phyloP scores from a whole-genome alignment of 352 stramenopile genomes.

The Thalassiosira livingstoniorum region DNA sequence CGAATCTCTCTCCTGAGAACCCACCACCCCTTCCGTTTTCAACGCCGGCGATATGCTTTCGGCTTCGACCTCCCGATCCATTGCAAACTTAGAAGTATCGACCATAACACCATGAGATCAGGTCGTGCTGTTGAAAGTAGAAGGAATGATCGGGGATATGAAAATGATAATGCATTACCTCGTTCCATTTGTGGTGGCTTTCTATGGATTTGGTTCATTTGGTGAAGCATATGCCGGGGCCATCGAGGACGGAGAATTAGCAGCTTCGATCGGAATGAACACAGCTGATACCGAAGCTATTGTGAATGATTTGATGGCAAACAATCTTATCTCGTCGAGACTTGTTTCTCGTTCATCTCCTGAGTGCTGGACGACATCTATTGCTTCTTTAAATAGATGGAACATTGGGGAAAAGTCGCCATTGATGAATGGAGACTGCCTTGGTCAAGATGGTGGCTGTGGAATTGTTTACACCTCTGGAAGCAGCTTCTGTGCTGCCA shows the following conservation, averaged over 20 bases:
- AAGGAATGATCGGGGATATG: too few species aligned
- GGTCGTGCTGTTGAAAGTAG: too few species aligned
- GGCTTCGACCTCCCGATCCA: too few species aligned
- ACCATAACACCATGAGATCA: too few species aligned
- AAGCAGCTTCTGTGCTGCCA: conserved; percentile 36
- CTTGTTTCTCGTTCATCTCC: conserved; percentile 33
- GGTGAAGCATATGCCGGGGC: not conserved
- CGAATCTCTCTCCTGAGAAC: too few species aligned
- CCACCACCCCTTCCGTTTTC: too few species aligned
- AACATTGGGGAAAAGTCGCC: not conserved
- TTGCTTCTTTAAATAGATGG: conserved; percentile 37
- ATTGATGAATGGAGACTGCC: not conserved
- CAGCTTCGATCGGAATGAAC: not conserved
- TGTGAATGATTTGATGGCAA: conserved; percentile 40
- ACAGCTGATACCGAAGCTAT: conserved; percentile 1
- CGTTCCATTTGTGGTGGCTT: too few species aligned
- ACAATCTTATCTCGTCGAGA: conserved; percentile 26
- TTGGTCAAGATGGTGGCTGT: not conserved
- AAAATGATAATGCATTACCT: too few species aligned
- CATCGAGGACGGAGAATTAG: not conserved
- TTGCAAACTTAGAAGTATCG: too few species aligned
- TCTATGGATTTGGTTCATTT: not conserved
- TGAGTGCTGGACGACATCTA: conserved; percentile 51
- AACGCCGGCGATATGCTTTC: too few species aligned
- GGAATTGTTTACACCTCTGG: conserved; percentile 18